These are phyloP conservation scores for Colletotrichum sp. DNA, from an alignment of 2,329 filamentous ascomycete species.

Conservation along the genomic window DNA sequence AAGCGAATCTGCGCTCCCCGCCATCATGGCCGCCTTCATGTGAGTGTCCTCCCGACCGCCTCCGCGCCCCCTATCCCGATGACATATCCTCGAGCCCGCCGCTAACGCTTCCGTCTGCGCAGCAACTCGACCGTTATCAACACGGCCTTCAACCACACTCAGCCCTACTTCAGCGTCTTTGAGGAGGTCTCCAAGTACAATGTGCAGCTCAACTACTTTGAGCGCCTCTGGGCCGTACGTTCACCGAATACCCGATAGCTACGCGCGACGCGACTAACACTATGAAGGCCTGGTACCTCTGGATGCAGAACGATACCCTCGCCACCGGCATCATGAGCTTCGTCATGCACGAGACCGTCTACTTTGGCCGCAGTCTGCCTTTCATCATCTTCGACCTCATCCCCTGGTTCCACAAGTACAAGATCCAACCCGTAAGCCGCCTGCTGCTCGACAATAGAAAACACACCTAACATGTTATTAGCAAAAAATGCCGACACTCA, in stretches of 20 bases:
- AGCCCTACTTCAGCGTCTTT: slow-evolving; percentile 62
- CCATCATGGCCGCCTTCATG: slow-evolving; percentile 19
- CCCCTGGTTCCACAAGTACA: slow-evolving; percentile 89
- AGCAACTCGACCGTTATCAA: slow-evolving; percentile 57
- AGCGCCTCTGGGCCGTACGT: slow-evolving; percentile 86
- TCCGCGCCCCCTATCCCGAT: not conserved
- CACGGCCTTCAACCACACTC: slow-evolving; percentile 50
- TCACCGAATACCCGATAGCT: slow-evolving; percentile 4
- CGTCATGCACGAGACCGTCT: slow-evolving; percentile 89
- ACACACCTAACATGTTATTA: slow-evolving; percentile 21
- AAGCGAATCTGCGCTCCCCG: slow-evolving; percentile 5
- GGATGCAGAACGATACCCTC: slow-evolving; percentile 96
- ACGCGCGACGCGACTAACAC: slow-evolving; percentile 7
- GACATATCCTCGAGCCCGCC: not conserved
- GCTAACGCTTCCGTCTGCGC: slow-evolving; percentile 14
- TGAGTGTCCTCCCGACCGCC: not conserved
- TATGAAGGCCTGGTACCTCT: slow-evolving; percentile 86
- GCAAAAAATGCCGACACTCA: slow-evolving; percentile 87
- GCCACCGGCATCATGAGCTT: slow-evolving; percentile 99
- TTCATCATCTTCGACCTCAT: slow-evolving; percentile 93
- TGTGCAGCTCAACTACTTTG: slow-evolving; percentile 83
- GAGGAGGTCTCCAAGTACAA: slow-evolving; percentile 75
- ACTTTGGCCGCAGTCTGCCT: slow-evolving; percentile 89
- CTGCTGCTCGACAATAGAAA: not conserved
- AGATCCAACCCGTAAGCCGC: slow-evolving; percentile 81